These are phyloP conservation scores for Colletotrichum godetiae DNA, from an alignment of 2,329 filamentous ascomycete genomes.

Conservation along the genomic window DNA sequence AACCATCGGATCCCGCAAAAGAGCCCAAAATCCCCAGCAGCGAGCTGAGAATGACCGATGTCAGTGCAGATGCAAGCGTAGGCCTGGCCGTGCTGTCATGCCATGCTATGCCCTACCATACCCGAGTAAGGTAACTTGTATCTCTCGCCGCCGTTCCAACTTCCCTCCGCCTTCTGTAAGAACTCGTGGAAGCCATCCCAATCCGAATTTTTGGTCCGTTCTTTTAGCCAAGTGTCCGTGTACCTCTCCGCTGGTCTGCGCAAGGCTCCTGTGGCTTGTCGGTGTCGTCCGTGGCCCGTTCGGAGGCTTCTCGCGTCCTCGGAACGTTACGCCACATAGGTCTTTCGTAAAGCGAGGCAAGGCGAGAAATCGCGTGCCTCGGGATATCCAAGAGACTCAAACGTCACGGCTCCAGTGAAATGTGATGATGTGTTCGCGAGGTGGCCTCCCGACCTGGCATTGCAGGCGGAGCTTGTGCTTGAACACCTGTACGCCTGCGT, in stretches of 20 bases:
- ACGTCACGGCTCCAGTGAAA: background rate
- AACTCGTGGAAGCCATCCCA: background rate
- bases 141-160: background rate
- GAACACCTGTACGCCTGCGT: background rate
- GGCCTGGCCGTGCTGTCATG: background rate
- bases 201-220: conserved; percentile 3
- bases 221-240: conserved; percentile 20
- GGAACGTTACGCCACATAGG: background rate
- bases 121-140: background rate
- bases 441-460: conserved; percentile 1
- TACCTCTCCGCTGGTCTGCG: background rate
- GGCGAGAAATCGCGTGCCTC: background rate
- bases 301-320: background rate
- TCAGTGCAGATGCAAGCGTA: conserved; percentile 10
- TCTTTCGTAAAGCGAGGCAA: background rate
- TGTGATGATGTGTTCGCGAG: background rate
- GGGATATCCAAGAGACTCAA: background rate
- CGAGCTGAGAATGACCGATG: background rate
- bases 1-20: conserved; percentile 39
- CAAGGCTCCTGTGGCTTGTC: background rate
- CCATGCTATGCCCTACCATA: background rate
- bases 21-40: background rate
- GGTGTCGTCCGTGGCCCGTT: conserved; percentile 12
- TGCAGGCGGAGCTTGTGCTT: background rate
- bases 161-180: background rate